These are phyloP conservation scores for Xylaria sp. DNA, from an alignment of 2,329 filamentous ascomycete species.

Conservation along the genomic window DNA sequence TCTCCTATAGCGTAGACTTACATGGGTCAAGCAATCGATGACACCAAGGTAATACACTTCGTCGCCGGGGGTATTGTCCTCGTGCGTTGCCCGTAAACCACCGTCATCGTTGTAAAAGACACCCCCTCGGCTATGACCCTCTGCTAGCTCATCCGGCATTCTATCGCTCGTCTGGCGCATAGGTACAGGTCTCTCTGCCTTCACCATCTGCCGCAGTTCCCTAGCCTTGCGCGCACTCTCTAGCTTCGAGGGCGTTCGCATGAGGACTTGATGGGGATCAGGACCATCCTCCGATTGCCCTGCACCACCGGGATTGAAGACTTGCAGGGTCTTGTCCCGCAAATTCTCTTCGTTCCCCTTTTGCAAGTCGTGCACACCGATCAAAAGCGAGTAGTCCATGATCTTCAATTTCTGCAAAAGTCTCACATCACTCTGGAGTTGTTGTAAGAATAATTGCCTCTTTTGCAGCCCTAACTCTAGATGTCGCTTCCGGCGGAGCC, in stretches of 20 bases:
- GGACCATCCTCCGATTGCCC: slow-evolving; percentile 60
- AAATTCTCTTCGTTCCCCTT: slow-evolving; percentile 96
- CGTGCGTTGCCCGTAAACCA: slow-evolving; percentile 89
- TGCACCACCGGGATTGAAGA: slow-evolving; percentile 89
- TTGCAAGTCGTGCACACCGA: slow-evolving; percentile 90
- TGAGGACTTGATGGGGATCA: slow-evolving; percentile 67
- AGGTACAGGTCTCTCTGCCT: slow-evolving; percentile 89
- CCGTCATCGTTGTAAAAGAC: slow-evolving; percentile 96
- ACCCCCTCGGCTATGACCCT: slow-evolving; percentile 70
- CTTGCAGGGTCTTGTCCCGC: slow-evolving; percentile 84
- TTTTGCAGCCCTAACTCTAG: slow-evolving; percentile 89
- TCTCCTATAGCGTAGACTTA: slow-evolving; percentile 56
- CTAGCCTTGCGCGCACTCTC: slow-evolving; percentile 90
- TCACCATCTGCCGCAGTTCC: slow-evolving; percentile 90
- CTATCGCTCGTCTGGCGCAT: slow-evolving; percentile 81
- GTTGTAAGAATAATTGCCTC: slow-evolving; percentile 85
- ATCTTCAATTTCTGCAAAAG: slow-evolving; percentile 89
- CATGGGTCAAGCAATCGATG: slow-evolving; percentile 96
- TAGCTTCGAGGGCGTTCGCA: slow-evolving; percentile 90
- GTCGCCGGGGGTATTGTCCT: slow-evolving; percentile 81
- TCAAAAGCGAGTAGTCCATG: slow-evolving; percentile 97
- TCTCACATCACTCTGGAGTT: slow-evolving; percentile 85
- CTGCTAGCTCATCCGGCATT: slow-evolving; percentile 89
- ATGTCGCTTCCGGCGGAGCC: slow-evolving; percentile 83
- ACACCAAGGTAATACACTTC: slow-evolving; percentile 98